A percentile compares a stretch with the other conserved stretches of the same genome.
These are phyloP conservation scores for Mortierella sp. DNA, from an alignment of 371 early-diverging fungal genomes.

Conservation along the genomic window DNA sequence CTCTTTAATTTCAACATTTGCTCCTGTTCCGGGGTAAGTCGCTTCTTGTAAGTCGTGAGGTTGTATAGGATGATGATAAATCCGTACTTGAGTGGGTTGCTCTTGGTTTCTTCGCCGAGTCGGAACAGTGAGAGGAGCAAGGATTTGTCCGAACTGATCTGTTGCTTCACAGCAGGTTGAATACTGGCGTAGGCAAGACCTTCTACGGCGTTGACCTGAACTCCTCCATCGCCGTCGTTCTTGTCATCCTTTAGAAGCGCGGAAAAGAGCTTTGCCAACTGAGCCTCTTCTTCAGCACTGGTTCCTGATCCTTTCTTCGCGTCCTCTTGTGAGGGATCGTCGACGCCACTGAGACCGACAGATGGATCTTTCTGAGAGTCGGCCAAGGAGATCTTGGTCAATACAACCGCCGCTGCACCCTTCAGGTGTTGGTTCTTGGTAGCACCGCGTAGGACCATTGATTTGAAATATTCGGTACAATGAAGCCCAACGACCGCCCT, in stretches of 20 bases:
- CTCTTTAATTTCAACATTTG: slow-evolving; percentile 81
- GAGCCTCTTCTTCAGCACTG: slow-evolving; percentile 34
- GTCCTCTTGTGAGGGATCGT: slow-evolving; percentile 15
- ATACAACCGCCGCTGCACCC: slow-evolving; percentile 67
- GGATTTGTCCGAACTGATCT: slow-evolving; percentile 62
- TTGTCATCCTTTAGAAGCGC: slow-evolving; percentile 55
- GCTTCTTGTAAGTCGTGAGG: slow-evolving; percentile 74
- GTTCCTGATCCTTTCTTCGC: not conserved
- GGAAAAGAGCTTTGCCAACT: slow-evolving; percentile 53
- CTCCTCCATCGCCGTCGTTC: slow-evolving; percentile 42
- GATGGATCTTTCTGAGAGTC: slow-evolving; percentile 53
- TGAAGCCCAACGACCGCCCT: slow-evolving; percentile 64
- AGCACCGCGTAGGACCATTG: slow-evolving; percentile 56
- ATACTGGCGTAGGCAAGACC: slow-evolving; percentile 80
- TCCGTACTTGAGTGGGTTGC: slow-evolving; percentile 65
- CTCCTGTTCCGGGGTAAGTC: slow-evolving; percentile 81
- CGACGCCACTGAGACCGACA: slow-evolving; percentile 37
- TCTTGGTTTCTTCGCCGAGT: slow-evolving; percentile 59
- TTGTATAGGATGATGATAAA: slow-evolving; percentile 76
- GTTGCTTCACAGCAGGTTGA: slow-evolving; percentile 69
- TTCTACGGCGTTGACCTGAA: slow-evolving; percentile 67
- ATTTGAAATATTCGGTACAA: slow-evolving; percentile 65
- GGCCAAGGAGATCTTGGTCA: slow-evolving; percentile 72
- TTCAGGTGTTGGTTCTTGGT: slow-evolving; percentile 62
- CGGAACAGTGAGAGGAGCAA: slow-evolving; percentile 68